These are phyloP conservation scores for Ascochyta clinopodiicola DNA, from an alignment of 2,329 filamentous ascomycete genomes.

Conservation along the genomic window DNA sequence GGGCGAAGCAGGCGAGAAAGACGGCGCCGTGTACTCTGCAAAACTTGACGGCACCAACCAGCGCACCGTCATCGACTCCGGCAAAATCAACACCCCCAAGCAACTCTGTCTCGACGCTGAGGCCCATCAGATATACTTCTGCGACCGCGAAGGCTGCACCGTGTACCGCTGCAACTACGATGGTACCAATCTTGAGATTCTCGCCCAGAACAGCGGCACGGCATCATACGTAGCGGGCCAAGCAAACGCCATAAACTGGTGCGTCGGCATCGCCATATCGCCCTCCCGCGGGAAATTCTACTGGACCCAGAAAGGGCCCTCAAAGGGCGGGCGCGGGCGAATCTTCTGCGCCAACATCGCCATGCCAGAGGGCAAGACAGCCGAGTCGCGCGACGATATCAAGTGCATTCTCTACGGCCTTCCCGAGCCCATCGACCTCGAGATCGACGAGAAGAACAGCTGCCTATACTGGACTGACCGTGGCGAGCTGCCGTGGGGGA, in stretches of 20 bases:
- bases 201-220: conserved; percentile 13
- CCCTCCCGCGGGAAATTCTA: conserved; percentile 56
- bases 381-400: conserved; percentile 23
- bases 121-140: conserved; percentile 44
- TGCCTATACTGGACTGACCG: conserved; percentile 67
- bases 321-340: conserved; percentile 59
- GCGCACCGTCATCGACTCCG: conserved; percentile 52
- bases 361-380: conserved; percentile 38
- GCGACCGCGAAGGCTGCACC: conserved; percentile 53
- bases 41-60: conserved; percentile 59
- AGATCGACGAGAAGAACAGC: conserved; percentile 56
- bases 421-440: conserved; percentile 60
- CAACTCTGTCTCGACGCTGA: conserved; percentile 45
- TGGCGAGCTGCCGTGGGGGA: conserved; percentile 63
- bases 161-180: conserved; percentile 39
- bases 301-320: conserved; percentile 66
- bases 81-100: conserved; percentile 54
- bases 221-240: not conserved
- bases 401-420: conserved; percentile 37
- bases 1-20: conserved; percentile 31
- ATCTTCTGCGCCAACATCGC: conserved; percentile 61
- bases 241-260: conserved; percentile 55
- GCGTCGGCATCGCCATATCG: conserved; percentile 62
- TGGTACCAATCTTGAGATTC: conserved; percentile 11
- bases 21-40: conserved; percentile 55